Evolutionary conservation across 176 grass and related monocot genomes (phyloP).

Genomic region (Musa beccarii): DNA sequence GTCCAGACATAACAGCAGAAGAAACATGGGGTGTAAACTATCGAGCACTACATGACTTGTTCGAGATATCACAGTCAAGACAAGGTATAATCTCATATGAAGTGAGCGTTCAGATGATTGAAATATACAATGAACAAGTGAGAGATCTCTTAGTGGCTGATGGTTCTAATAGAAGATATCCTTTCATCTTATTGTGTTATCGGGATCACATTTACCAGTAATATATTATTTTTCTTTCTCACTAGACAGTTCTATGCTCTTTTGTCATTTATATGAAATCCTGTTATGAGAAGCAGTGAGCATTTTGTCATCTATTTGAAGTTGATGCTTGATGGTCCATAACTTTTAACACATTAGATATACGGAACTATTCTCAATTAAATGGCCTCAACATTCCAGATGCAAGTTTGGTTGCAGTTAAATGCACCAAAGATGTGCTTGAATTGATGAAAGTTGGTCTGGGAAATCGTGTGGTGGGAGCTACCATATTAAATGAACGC

Average conservation of each 20-base stretch:
- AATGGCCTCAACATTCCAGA: conserved; percentile 84
- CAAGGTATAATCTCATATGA: conserved; percentile 43
- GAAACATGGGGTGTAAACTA: conserved; percentile 75
- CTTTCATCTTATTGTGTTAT: conserved; percentile 19
- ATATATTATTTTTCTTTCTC: neutral
- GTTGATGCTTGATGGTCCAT: neutral
- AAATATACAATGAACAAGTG: conserved; percentile 97
- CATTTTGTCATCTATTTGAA: neutral
- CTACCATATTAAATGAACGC: conserved; percentile 83
- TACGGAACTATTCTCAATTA: conserved; percentile 82
- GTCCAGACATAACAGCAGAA: conserved; percentile 48
- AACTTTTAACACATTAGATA: conserved; percentile 61
- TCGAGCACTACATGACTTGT: conserved; percentile 64
- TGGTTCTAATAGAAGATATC: conserved; percentile 71
- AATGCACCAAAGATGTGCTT: conserved; percentile 68
- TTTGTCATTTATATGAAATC: neutral
- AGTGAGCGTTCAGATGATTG: conserved; percentile 75
- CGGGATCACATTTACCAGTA: neutral
- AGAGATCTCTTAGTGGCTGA: conserved; percentile 65
- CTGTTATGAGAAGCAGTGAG: neutral
- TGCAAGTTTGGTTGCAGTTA: conserved; percentile 68
- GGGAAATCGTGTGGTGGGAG: conserved; percentile 56
- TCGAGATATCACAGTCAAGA: conserved; percentile 61
- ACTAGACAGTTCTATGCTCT: neutral
- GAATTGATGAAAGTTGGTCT: conserved; percentile 77